Evolutionary conservation across 306 rosid species (phyloP), one percentile per base, ranked within the genome.

Genomic region (Medicago truncatula): DNA sequence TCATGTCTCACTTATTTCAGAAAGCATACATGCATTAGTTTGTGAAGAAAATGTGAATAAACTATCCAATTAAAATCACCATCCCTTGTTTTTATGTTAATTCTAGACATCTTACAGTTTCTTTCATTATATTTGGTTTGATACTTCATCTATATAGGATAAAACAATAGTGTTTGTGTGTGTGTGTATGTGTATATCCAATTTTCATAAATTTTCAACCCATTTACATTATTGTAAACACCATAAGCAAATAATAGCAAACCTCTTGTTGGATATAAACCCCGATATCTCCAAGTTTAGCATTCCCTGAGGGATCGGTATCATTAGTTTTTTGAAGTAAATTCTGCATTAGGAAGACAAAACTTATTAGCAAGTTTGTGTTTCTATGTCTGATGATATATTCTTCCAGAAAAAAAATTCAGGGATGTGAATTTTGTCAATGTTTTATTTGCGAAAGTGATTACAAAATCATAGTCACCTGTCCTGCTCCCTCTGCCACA

Each of bases 401-500:
- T 34, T 63, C 41, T 25, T 69, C 58, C 18, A 34, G 6, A 10
- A 61, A 52, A 12, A 41, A 75, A 70, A 25, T 31, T 61, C 73
- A 39, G 41, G 21, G 61, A 36, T 52, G 43, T 47, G 67, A 16
- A 10, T 58, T 20, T 58, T 20, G 41, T 15, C 36, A 49, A 66
- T 47, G 75, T 73, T 67, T 71, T 21, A 74, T 7, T 36, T 31
- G 28, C 8, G 25, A 57, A 21, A 56, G 77, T 17, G 31, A 70
- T 56, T 17, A 9, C 52, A 47, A 53, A 67, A 72, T 59, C 60
- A 25, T 68, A 85, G 79, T 78, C 64, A 90, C 98, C 98, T 96
- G 99, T 79, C 98, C 99, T 50, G 97, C 98, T 84, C 98, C 96
- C 89, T 96, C 99, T 14, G 98, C 98, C 12, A 88, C 90, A 78